phyloP scores from a whole-genome alignment of 805 yeast species.

The Saturnispora besseyi region DNA sequence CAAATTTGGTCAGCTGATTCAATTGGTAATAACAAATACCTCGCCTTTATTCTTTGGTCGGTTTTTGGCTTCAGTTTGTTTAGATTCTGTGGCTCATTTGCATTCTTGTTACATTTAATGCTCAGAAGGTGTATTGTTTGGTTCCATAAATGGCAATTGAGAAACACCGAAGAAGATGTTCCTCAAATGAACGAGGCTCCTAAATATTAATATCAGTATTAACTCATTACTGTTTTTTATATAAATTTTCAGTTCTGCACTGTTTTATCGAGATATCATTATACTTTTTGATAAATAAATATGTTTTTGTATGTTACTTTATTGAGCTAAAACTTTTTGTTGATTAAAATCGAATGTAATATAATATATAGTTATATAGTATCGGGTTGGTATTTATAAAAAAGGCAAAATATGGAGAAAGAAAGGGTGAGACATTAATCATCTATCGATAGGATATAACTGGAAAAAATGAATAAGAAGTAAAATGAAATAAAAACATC shows the following conservation, averaged over 20 bases:
- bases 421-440: too few relatives aligned
- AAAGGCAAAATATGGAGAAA: too few relatives aligned
- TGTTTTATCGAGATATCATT: background rate
- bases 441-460: too few relatives aligned
- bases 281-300: background rate
- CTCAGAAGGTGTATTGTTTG: constrained; percentile 27
- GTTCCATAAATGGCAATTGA: constrained; percentile 26
- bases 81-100: constrained; percentile 74
- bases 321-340: too few relatives aligned
- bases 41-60: constrained; percentile 82
- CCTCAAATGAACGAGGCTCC: constrained; percentile 14
- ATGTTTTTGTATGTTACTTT: too few relatives aligned
- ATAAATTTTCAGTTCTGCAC: background rate
- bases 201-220: background rate
- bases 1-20: constrained; percentile 70
- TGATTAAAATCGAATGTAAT: too few relatives aligned
- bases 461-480: too few relatives aligned
- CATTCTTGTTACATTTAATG: constrained; percentile 45
- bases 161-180: constrained; percentile 15
- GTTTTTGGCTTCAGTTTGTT: constrained; percentile 78
- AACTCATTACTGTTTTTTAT: too few relatives aligned
- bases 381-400: too few relatives aligned
- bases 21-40: constrained; percentile 59
- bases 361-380: too few relatives aligned
- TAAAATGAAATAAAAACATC: too few relatives aligned